Evolutionary conservation across 202 grass and related monocot genomes (phyloP), one percentile per base, ranked within the genome.

Genomic region (Schoenoplectus tabernaemontani): DNA sequence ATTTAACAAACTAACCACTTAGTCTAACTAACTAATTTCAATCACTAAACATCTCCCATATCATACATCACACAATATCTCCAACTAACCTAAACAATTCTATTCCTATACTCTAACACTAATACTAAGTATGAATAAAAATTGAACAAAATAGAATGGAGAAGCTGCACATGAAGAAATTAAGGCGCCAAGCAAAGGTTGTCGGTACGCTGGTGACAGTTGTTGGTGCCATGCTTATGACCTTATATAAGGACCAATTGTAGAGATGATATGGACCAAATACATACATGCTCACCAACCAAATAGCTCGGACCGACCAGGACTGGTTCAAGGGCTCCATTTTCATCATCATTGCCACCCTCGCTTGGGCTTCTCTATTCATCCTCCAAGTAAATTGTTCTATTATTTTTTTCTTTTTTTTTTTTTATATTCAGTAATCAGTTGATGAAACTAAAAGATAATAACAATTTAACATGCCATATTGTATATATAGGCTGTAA

Each of bases 161-260:
- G 82, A 89, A 91, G 91, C 78, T 99, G 75, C 78, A 91, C 61
- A 74, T 99, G 54, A 99, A 89, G 90, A 96, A 85, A 79, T 57
- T 91, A 79, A 83, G 86, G 67, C 96, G 86, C 83, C 85, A 95
- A 79, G 96, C 96, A 62, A 99, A 99, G 88, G 83, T 99, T 81
- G 56, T 89, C 17, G 96, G 96, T 34, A 96, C 96, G 57, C 58
- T 99, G 0, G 85, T 99, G 74, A 99, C 92, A 7, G 92, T 99
- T 50, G 96, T 90, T 11, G 96, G 96, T 9, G 96, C 96, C 75
- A 96, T 96, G 92, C 70, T 99, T 79, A 99, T 99, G 96, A 99
- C 96, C 59, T 80, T 99, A 57, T 99, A 99, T 85, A 99, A 88
- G 96, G 96, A 32, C 92, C 86, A 43, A 81, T 85, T 84, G 51